Percentiles rank a stretch among this genome's conserved stretches.
Evolutionary conservation across 495 filamentous ascomycete species (phyloP).

Genomic region (Hypoxylon fragiforme): DNA sequence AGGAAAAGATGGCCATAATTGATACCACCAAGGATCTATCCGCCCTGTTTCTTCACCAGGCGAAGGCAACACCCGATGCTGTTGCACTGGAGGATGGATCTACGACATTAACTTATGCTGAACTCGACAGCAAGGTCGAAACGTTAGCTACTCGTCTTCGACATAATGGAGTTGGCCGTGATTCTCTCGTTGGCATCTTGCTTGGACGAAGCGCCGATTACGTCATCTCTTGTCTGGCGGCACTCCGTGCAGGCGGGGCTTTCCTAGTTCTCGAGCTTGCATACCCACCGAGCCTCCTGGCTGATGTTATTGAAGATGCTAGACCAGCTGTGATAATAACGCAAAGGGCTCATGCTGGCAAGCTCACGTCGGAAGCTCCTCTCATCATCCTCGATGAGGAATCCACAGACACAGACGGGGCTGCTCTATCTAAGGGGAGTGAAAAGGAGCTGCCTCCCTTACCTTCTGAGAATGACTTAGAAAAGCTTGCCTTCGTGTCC

Average conservation of each 20-base stretch:
- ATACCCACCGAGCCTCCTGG: constrained; percentile 64
- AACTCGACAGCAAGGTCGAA: constrained; percentile 62
- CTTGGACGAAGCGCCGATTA: constrained; percentile 69
- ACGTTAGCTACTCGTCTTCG: constrained; percentile 58
- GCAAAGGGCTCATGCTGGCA: constrained; percentile 53
- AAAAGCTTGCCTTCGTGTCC: constrained; percentile 66
- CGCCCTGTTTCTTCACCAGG: constrained; percentile 62
- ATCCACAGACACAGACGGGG: constrained; percentile 26
- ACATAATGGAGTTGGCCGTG: constrained; percentile 58
- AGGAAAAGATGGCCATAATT: constrained; percentile 54
- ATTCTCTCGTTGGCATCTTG: constrained; percentile 66
- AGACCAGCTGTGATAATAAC: constrained; percentile 65
- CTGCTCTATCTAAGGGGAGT: constrained; percentile 37
- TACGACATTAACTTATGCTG: constrained; percentile 59
- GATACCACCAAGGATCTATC: constrained; percentile 66
- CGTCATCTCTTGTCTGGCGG: constrained; percentile 69
- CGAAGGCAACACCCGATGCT: constrained; percentile 58
- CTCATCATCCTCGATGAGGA: constrained; percentile 60
- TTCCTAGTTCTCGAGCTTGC: constrained; percentile 71
- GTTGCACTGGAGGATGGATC: constrained; percentile 64
- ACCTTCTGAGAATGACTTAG: constrained; percentile 62
- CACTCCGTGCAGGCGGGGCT: constrained; percentile 68
- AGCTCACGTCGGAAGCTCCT: constrained; percentile 59
- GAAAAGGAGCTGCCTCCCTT: constrained; percentile 45
- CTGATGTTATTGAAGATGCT: constrained; percentile 69